phyloP scores from a whole-genome alignment of 805 yeast genomes.

The Wickerhamomyces kurtzmanii region DNA sequence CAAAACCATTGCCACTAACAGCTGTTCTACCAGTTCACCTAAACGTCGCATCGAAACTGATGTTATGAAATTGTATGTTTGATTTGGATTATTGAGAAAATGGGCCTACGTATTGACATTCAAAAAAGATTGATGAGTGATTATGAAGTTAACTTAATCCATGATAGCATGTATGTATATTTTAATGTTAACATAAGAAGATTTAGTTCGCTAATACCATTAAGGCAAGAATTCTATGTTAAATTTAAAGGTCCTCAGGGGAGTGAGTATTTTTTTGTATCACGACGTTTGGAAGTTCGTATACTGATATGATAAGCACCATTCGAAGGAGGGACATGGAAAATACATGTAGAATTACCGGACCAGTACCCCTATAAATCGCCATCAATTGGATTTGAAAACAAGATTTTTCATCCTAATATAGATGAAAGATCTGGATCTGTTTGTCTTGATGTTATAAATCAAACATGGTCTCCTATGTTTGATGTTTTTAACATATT shows the following conservation, averaged over 20 bases:
- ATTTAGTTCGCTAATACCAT: no score
- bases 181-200: no score
- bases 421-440: conserved; percentile 87
- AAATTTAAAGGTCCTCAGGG: conserved; percentile 79
- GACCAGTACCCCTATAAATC: conserved; percentile 93
- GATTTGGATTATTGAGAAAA: not conserved
- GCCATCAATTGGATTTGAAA: conserved; percentile 90
- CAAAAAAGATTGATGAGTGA: conserved; percentile 67
- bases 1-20: no score
- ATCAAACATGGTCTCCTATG: conserved; percentile 98
- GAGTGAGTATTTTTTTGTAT: conserved; percentile 21
- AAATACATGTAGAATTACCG: conserved; percentile 85
- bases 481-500: conserved; percentile 86
- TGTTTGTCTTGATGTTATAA: conserved; percentile 91
- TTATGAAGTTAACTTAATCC: conserved; percentile 74
- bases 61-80: conserved; percentile 79
- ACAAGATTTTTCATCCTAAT: conserved; percentile 90
- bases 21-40: conserved; percentile 12
- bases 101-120: not conserved
- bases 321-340: conserved; percentile 86
- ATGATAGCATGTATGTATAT: conserved; percentile 74
- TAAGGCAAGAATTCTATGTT: conserved; percentile 84
- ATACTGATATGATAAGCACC: conserved; percentile 38
- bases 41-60: conserved; percentile 73
- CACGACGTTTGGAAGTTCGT: not conserved